Evolutionary conservation across 169 alveolate genomes (phyloP), one percentile per base, ranked within the genome.

Genomic region (Eimeria falciformis): DNA sequence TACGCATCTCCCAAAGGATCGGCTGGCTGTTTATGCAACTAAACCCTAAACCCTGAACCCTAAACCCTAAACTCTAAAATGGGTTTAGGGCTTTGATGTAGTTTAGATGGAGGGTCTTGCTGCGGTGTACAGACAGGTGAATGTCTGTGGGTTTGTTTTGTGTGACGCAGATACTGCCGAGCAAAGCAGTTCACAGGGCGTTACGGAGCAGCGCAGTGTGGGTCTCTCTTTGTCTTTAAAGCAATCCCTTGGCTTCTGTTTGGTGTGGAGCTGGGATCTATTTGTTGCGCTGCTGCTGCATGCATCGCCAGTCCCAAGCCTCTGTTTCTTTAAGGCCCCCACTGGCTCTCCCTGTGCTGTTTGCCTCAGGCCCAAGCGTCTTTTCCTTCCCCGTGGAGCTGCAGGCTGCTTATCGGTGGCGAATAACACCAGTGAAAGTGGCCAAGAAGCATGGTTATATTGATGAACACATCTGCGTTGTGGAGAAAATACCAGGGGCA

Each of bases 391-490:
- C 71, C 29, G 27, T 27, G 5, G 71, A 58, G 25, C 27, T 58
- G 71, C 71, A 58, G 71, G 71, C 71, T 9, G 27, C 27, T 9
- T 58, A 14, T 58, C 71, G 71, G 33, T 58, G 71, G 71, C 71
- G 71, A 9, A 58, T 58, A 58, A 58, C 71, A 11, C 71, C 71
- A 9, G 71, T 58, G 71, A 58, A 58, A n/a, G 71, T 58, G 18
- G 71, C 71, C 18, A 9, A 58, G 27, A 58, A 58, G 21, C 7
- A 58, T 5, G 71, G 71, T 5, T 58, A 58, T n/a, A 58, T 58
- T 14, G 71, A 58, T 58, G 71, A 58, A n/a, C 71, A 58, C 27
- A 58, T 58, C 21, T 58, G 71, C 71, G 71, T 58, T 14, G 71
- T 58, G 71, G 71, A 58, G 71, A 58, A 58, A n/a, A 27, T 58